These are phyloP conservation scores for Luzula sylvatica DNA, from an alignment of 176 grass and related monocot species.

Conservation along the genomic window DNA sequence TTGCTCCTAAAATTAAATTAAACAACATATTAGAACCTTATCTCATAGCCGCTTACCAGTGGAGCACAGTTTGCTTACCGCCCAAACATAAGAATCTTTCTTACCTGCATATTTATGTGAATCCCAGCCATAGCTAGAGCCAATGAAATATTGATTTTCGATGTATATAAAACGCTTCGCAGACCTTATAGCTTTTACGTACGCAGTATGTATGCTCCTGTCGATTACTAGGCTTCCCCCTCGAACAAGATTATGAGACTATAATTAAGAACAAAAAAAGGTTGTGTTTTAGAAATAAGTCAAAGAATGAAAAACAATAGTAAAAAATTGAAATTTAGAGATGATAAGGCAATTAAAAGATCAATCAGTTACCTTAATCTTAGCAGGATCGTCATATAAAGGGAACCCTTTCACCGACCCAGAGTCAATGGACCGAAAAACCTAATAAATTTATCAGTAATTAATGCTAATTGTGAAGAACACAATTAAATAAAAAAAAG, in stretches of 20 bases:
- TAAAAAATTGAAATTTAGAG: not conserved
- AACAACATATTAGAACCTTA: no score
- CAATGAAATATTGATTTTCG: constrained; percentile 97
- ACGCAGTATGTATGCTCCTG: constrained; percentile 87
- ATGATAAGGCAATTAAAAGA: constrained; percentile 1
- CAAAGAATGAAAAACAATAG: not conserved
- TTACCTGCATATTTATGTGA: constrained; percentile 65
- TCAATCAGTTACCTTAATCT: constrained; percentile 44
- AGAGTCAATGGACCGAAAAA: constrained; percentile 93
- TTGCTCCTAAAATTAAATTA: no score
- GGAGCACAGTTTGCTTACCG: no score
- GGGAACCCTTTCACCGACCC: constrained; percentile 83
- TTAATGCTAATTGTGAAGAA: not conserved
- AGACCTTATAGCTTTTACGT: constrained; percentile 82
- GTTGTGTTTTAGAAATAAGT: constrained; percentile 1
- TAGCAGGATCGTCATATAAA: constrained; percentile 55
- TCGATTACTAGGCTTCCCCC: constrained; percentile 84
- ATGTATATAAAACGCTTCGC: constrained; percentile 88
- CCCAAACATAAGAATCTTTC: not conserved
- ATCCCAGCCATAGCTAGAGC: constrained; percentile 80
- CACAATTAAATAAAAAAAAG: not conserved
- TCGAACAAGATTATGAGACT: constrained; percentile 66
- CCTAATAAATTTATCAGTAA: constrained; percentile 23
- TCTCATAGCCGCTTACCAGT: no score
- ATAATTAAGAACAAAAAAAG: constrained; percentile 16